These are phyloP conservation scores for Boletus rubroflammeus DNA, from an alignment of 768 basidiomycete genomes.

Conservation along the genomic window DNA sequence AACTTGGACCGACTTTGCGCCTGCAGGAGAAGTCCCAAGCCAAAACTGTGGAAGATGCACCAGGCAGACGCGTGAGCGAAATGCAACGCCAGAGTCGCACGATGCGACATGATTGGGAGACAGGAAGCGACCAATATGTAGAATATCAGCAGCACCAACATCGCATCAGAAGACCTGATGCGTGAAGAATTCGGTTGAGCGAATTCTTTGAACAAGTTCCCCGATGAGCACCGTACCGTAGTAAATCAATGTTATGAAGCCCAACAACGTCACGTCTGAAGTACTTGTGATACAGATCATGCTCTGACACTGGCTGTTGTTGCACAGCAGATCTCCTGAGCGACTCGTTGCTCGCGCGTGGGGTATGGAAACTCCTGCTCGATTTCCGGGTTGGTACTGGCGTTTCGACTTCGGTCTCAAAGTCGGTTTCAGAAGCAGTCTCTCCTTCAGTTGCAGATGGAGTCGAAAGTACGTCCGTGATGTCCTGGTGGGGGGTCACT, in stretches of 20 bases:
- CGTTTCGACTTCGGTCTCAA: constrained; percentile 59
- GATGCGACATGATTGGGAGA: constrained; percentile 53
- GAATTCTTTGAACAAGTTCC: constrained; percentile 1
- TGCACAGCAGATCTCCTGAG: background rate
- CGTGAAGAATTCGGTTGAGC: constrained; percentile 20
- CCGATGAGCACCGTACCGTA: constrained; percentile 55
- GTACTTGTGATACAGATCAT: constrained; percentile 86
- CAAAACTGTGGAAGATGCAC: constrained; percentile 86
- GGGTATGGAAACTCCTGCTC: background rate
- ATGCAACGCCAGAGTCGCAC: constrained; percentile 57
- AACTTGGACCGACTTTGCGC: constrained; percentile 86
- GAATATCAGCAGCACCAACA: constrained; percentile 67
- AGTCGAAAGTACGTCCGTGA: constrained; percentile 41
- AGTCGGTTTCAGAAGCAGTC: constrained; percentile 67
- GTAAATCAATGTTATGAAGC: constrained; percentile 75
- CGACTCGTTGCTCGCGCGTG: constrained; percentile 4
- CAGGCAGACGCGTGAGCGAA: constrained; percentile 82
- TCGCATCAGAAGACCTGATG: constrained; percentile 76
- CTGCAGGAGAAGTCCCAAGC: constrained; percentile 76
- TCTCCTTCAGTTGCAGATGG: constrained; percentile 70
- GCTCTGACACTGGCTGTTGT: constrained; percentile 53
- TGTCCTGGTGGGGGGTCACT: constrained; percentile 18
- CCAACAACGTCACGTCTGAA: constrained; percentile 86
- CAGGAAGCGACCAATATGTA: constrained; percentile 63
- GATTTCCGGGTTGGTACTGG: constrained; percentile 27